Evolutionary conservation across 257 asterid genomes (phyloP).

Genomic region (Nicotiana paniculata): DNA sequence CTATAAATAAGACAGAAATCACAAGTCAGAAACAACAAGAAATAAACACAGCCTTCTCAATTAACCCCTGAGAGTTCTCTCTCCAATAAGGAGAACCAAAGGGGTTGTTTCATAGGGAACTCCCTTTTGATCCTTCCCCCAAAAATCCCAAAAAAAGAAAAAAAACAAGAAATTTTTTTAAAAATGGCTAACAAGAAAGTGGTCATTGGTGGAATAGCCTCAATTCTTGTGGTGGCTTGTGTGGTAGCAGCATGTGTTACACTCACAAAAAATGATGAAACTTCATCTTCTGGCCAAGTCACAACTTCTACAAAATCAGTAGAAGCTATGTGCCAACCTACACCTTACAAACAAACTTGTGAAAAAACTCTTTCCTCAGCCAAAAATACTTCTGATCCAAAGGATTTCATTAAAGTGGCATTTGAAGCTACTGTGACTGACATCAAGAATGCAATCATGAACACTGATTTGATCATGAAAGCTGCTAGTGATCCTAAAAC

Average conservation of each 20-base stretch:
- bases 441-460: constrained; percentile 25
- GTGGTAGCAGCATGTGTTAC: constrained; percentile 32
- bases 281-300: not conserved
- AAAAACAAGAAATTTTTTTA: not conserved
- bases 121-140: not conserved
- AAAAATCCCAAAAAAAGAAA: not conserved
- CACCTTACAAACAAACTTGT: constrained; percentile 51
- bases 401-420: constrained; percentile 39
- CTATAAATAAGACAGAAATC: not conserved
- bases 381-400: constrained; percentile 38
- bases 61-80: constrained; percentile 5
- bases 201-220: constrained; percentile 33
- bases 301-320: constrained; percentile 38
- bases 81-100: not conserved
- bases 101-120: not conserved
- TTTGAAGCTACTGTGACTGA: constrained; percentile 37
- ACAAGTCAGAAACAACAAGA: not conserved
- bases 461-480: constrained; percentile 25
- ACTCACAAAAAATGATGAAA: not conserved
- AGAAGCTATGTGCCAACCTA: constrained; percentile 42
- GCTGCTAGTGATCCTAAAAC: constrained; percentile 44
- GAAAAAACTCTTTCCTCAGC: constrained; percentile 32
- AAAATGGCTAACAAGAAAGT: constrained; percentile 30
- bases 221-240: constrained; percentile 52
- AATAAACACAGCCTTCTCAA: not conserved